A percentile compares a stretch with the other conserved stretches of the same genome.
Conservation (phyloP, 768 basidiomycete genomes). For the Termitomyces sp. region DNA sequence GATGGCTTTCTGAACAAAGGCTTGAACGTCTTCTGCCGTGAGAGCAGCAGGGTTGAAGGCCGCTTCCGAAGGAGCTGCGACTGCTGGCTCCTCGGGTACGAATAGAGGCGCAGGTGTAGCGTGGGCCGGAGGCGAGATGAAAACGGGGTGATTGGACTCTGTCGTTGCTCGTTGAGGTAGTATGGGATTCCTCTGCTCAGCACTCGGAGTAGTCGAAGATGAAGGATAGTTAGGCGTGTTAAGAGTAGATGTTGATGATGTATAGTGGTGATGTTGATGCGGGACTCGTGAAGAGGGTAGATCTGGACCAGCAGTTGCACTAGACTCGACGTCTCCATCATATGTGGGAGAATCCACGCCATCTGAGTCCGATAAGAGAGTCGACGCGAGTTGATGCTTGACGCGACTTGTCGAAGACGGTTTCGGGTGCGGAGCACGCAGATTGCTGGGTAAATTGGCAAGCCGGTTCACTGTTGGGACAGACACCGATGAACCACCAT, state of each 20-base stretch:
- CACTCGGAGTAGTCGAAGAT: slow-evolving; percentile 24
- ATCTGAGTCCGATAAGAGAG: slow-evolving; percentile 64
- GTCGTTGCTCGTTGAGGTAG: slow-evolving; percentile 21
- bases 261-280: slow-evolving; percentile 35
- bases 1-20: slow-evolving; percentile 74
- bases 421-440: slow-evolving; percentile 33
- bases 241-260: slow-evolving; percentile 55
- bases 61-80: slow-evolving; percentile 33
- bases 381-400: slow-evolving; percentile 55
- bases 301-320: slow-evolving; percentile 58
- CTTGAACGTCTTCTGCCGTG: slow-evolving; percentile 74
- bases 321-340: slow-evolving; percentile 86
- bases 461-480: slow-evolving; percentile 35
- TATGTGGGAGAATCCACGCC: slow-evolving; percentile 86
- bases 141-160: slow-evolving; percentile 30
- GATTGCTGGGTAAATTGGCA: slow-evolving; percentile 21
- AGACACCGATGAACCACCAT: slow-evolving; percentile 54
- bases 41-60: slow-evolving; percentile 66
- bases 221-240: slow-evolving; percentile 36
- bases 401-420: slow-evolving; percentile 24
- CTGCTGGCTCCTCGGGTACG: slow-evolving; percentile 41
- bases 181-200: slow-evolving; percentile 23
- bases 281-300: slow-evolving; percentile 29
- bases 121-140: slow-evolving; percentile 33
- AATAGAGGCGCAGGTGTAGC: slow-evolving; percentile 24